phyloP scores from a whole-genome alignment of 768 basidiomycete species.

The Russula sp. region DNA sequence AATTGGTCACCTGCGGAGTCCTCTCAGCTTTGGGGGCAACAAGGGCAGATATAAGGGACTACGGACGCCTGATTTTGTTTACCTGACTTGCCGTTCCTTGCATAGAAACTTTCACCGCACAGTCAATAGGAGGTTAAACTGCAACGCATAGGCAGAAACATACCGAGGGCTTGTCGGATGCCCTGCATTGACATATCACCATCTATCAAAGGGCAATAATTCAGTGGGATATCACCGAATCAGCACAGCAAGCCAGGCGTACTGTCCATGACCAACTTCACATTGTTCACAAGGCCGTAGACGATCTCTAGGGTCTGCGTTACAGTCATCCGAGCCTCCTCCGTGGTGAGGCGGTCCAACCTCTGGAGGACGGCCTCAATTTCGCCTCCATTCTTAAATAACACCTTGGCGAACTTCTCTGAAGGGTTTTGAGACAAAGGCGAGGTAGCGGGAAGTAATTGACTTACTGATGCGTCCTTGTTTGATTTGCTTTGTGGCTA shows the following conservation, averaged over 20 bases:
- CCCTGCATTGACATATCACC: neutral
- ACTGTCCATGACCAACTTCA: conserved; percentile 21
- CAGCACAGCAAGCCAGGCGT: neutral
- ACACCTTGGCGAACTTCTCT: conserved; percentile 9
- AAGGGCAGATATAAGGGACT: neutral
- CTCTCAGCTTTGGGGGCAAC: neutral
- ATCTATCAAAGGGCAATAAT: neutral
- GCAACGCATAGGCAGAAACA: neutral
- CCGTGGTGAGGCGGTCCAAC: conserved; percentile 19
- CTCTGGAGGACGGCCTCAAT: conserved; percentile 6
- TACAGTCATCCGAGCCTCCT: conserved; percentile 10
- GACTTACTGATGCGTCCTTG: conserved; percentile 15
- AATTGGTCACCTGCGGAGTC: neutral
- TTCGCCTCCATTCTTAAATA: conserved; percentile 9
- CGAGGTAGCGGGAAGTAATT: neutral
- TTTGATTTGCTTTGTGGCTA: conserved; percentile 15
- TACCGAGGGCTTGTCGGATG: conserved; percentile 7
- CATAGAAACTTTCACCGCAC: conserved; percentile 6
- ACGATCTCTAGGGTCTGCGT: conserved; percentile 14
- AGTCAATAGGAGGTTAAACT: neutral
- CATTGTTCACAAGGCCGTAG: conserved; percentile 12
- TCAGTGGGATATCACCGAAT: neutral
- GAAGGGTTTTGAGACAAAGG: neutral
- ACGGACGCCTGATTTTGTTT: conserved; percentile 16
- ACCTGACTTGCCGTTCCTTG: neutral